Percentiles rank a stretch among this genome's conserved stretches.
These are phyloP conservation scores for Solanum chmielewskii DNA, from an alignment of 257 asterid genomes.

Conservation along the genomic window DNA sequence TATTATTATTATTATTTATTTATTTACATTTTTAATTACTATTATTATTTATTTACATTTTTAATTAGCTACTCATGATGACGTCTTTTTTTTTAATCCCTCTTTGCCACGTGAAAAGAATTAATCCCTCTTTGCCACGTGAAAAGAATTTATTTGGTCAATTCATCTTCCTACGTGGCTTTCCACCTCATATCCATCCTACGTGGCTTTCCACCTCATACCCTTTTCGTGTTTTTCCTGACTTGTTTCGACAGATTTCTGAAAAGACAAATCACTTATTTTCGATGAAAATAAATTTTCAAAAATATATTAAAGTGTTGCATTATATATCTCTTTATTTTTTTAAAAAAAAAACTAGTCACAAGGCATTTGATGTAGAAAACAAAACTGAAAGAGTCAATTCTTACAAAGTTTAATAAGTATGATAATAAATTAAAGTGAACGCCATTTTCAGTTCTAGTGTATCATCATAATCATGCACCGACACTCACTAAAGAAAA, in stretches of 20 bases:
- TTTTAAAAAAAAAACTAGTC: not conserved
- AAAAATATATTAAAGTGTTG: too few species aligned
- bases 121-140: conserved; percentile 20
- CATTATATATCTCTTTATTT: not conserved
- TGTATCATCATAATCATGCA: not conserved
- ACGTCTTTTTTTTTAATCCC: conserved; percentile 4
- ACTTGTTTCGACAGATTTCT: too few species aligned
- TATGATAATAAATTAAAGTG: not conserved
- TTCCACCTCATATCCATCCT: conserved; percentile 19
- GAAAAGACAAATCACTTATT: too few species aligned
- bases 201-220: conserved; percentile 25
- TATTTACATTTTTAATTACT: too few species aligned
- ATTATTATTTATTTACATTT: not conserved
- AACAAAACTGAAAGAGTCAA: not conserved
- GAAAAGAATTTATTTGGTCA: conserved; percentile 11
- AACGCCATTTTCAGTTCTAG: not conserved
- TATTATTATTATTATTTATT: not conserved
- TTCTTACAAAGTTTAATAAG: not conserved
- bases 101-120: conserved; percentile 26
- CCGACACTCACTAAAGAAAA: not conserved
- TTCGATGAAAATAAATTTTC: too few species aligned
- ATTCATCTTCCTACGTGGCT: conserved; percentile 9
- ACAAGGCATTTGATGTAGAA: not conserved
- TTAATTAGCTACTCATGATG: not conserved
- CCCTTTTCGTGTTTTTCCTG: not conserved